Percentiles rank a stretch among this genome's conserved stretches.
These are phyloP conservation scores for Alternaria rosae DNA, from an alignment of 2,329 filamentous ascomycete species.

Conservation along the genomic window DNA sequence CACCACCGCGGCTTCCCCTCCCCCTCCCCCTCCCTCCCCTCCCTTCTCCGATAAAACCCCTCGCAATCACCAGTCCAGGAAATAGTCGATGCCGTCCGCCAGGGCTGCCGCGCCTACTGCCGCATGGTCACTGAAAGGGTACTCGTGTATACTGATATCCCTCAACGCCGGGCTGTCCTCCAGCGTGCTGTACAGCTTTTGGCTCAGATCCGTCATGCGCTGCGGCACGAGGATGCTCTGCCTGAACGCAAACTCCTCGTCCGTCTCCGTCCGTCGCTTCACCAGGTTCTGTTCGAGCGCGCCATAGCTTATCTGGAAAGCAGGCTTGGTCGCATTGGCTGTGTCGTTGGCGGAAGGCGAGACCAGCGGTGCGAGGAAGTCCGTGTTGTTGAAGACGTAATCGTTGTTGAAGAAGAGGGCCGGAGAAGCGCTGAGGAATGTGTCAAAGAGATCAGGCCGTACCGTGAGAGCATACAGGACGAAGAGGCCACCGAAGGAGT, in stretches of 20 bases:
- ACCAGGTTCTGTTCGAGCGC: slow-evolving; percentile 36
- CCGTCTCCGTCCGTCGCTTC: slow-evolving; percentile 36
- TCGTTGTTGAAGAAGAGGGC: slow-evolving; percentile 58
- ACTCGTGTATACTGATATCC: slow-evolving; percentile 38
- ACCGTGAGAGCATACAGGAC: slow-evolving; percentile 56
- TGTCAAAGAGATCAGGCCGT: slow-evolving; percentile 53
- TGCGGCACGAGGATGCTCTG: slow-evolving; percentile 32
- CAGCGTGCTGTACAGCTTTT: slow-evolving; percentile 33
- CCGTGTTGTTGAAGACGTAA: slow-evolving; percentile 45
- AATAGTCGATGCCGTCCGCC: slow-evolving; percentile 45
- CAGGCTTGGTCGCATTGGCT: slow-evolving; percentile 31
- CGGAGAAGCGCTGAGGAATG: slow-evolving; percentile 57
- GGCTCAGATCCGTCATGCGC: slow-evolving; percentile 32
- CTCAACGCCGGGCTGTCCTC: slow-evolving; percentile 31
- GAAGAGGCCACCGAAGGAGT: slow-evolving; percentile 61
- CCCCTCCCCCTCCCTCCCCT: no score
- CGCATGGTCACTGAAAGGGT: slow-evolving; percentile 44
- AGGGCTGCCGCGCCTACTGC: slow-evolving; percentile 38
- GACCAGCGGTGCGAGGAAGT: slow-evolving; percentile 31
- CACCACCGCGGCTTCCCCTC: no score
- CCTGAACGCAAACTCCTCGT: slow-evolving; percentile 35
- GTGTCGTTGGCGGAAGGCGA: neutral
- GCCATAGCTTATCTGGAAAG: slow-evolving; percentile 44
- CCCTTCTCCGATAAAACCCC: no score
- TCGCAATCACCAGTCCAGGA: slow-evolving; percentile 43